phyloP scores from a whole-genome alignment of 164 flowering plant genomes.

The grape (Vitis vinifera) region ASM3070453v1 NC_081805.1:18791001-18791500 shows the following conservation, averaged over 20 bases:
- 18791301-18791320: conserved; percentile 23
- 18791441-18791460: conserved; percentile 37
- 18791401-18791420: conserved; percentile 28
- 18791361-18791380: conserved; percentile 20
- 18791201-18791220: conserved; percentile 58
- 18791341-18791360: conserved; percentile 22
- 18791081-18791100: conserved; percentile 57
- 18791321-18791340: conserved; percentile 19
- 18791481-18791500: conserved; percentile 39
- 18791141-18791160: conserved; percentile 64
- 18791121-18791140: conserved; percentile 73
- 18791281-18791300: conserved; percentile 46
- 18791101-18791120: conserved; percentile 69
- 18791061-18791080: conserved; percentile 29
- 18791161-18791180: conserved; percentile 68
- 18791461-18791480: conserved; percentile 62
- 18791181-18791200: conserved; percentile 64
- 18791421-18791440: conserved; percentile 45
- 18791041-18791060: conserved; percentile 35
- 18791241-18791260: conserved; percentile 69
- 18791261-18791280: conserved; percentile 48
- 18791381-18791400: conserved; percentile 13
- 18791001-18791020: conserved; percentile 9
- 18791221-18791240: conserved; percentile 71
- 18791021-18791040: conserved; percentile 29